Conservation (phyloP, 192 early-diverging fungal genomes). For the Umbelopsis sp. region DNA sequence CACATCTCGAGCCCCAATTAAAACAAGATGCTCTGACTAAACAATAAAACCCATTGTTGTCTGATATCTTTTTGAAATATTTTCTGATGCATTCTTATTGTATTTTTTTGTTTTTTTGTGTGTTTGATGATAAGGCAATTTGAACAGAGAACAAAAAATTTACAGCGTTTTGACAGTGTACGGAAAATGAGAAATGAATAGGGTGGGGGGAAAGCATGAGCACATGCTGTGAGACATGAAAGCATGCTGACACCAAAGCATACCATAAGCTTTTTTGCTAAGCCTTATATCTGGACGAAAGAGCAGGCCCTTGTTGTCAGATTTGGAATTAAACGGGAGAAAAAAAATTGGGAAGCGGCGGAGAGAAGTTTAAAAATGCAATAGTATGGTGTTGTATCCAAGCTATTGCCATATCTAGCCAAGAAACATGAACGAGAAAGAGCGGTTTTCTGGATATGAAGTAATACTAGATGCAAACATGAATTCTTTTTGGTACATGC, state of each 20-base stretch:
- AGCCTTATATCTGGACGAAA: not conserved
- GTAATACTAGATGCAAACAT: not conserved
- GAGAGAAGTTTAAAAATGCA: not conserved
- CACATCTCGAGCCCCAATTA: not conserved
- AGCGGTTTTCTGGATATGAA: not conserved
- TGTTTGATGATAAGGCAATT: no score
- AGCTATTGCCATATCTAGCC: not conserved
- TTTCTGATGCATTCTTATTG: no score
- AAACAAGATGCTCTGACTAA: not conserved
- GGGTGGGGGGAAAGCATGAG: no score
- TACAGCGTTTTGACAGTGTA: not conserved
- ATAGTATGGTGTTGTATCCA: no score
- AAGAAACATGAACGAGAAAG: not conserved
- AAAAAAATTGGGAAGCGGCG: not conserved
- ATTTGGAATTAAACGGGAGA: not conserved
- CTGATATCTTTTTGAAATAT: not conserved
- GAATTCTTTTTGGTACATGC: not conserved
- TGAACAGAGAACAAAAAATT: not conserved
- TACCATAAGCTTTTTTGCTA: not conserved
- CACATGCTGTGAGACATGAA: no score
- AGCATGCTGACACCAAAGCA: no score
- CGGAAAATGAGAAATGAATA: not conserved
- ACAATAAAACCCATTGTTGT: slow-evolving; percentile 10
- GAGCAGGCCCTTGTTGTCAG: not conserved
- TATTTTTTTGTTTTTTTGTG: no score